Evolutionary conservation across 495 filamentous ascomycete genomes (phyloP).

Genomic region (Sabuloglossum arenarium): DNA sequence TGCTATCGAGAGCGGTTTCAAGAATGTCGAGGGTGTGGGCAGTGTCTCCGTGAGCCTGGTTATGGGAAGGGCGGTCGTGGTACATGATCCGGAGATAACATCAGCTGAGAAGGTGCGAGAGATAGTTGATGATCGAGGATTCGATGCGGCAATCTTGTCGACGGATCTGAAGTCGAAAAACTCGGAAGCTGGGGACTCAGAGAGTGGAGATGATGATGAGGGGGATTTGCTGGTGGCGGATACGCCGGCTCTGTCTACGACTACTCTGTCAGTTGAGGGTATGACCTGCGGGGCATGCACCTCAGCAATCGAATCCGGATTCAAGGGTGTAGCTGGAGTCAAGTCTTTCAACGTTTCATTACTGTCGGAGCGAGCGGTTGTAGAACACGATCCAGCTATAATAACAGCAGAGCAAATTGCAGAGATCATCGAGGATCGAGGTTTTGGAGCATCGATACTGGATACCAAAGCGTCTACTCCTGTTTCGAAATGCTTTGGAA

Average conservation of each 20-base stretch:
- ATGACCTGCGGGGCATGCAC: conserved; percentile 98
- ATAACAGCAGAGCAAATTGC: conserved; percentile 48
- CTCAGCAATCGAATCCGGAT: conserved; percentile 65
- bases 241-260: conserved; percentile 29
- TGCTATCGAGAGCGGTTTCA: conserved; percentile 69
- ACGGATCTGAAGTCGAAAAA: conserved; percentile 33
- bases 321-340: conserved; percentile 30
- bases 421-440: conserved; percentile 31
- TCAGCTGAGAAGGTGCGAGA: conserved; percentile 54
- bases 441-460: conserved; percentile 22
- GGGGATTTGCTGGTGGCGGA: background rate
- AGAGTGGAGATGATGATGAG: conserved; percentile 10
- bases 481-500: conserved; percentile 4
- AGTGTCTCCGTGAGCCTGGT: conserved; percentile 79
- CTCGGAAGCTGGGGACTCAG: conserved; percentile 1
- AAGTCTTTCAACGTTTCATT: conserved; percentile 23
- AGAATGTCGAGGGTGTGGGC: conserved; percentile 52
- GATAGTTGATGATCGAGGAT: conserved; percentile 83
- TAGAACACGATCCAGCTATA: conserved; percentile 20
- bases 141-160: conserved; percentile 78
- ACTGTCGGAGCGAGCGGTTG: conserved; percentile 38
- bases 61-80: conserved; percentile 77
- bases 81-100: conserved; percentile 63
- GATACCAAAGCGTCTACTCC: conserved; percentile 14
- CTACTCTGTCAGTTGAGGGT: conserved; percentile 76